Evolutionary conservation across 306 rosid species (phyloP).

Genomic region (Oxytropis ochrocephala): DNA sequence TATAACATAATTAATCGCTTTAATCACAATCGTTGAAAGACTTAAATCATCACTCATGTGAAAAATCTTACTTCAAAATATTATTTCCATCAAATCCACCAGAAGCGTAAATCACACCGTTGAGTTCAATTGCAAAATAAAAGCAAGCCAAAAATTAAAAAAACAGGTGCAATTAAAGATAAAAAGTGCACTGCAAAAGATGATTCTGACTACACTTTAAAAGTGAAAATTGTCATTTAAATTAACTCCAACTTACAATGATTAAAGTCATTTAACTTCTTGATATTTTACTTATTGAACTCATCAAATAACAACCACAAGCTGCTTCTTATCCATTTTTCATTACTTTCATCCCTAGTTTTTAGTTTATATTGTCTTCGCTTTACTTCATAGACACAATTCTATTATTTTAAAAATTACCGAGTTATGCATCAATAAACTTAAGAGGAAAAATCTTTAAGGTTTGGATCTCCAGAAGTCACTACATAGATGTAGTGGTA

Average conservation of each 20-base stretch:
- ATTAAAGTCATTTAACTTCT: conserved; percentile 12
- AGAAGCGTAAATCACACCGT: no score
- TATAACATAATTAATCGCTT: no score
- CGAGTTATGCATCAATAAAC: background rate
- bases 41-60: no score
- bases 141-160: no score
- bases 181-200: background rate
- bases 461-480: background rate
- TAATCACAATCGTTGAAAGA: no score
- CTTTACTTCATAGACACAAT: background rate
- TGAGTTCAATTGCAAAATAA: conserved; percentile 10
- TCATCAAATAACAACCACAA: conserved; percentile 7
- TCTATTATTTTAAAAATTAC: background rate
- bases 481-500: background rate
- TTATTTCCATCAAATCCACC: no score
- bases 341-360: background rate
- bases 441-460: background rate
- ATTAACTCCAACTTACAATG: background rate
- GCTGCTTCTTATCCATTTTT: conserved; percentile 4
- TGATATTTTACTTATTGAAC: background rate
- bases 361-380: background rate
- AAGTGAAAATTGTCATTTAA: background rate
- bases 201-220: background rate
- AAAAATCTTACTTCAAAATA: no score
- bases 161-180: background rate